These are phyloP conservation scores for Ustilago tritici DNA, from an alignment of 1,284 basidiomycete species.

Conservation along the genomic window DNA sequence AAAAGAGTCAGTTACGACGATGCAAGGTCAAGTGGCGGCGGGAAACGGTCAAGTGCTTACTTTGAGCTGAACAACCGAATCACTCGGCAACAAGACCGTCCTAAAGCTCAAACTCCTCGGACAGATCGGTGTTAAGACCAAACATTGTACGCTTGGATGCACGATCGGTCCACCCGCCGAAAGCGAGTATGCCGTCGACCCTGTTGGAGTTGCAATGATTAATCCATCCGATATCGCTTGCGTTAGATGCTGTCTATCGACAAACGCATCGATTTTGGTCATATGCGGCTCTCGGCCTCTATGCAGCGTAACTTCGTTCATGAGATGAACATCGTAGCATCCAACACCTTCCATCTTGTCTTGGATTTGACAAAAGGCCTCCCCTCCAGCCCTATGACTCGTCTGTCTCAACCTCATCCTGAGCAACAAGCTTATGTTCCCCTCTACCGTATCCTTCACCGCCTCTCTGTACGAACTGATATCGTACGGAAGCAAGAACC, in stretches of 20 bases:
- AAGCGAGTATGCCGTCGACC: slow-evolving; percentile 95
- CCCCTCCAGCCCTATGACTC: slow-evolving; percentile 44
- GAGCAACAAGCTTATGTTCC: slow-evolving; percentile 56
- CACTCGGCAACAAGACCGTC: slow-evolving; percentile 86
- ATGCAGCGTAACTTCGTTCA: slow-evolving; percentile 96
- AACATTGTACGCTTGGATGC: slow-evolving; percentile 88
- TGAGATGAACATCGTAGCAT: slow-evolving; percentile 84
- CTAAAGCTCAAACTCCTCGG: slow-evolving; percentile 92
- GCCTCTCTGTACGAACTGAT: slow-evolving; percentile 55
- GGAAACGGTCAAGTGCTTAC: slow-evolving; percentile 72
- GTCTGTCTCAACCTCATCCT: slow-evolving; percentile 62
- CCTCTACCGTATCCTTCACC: slow-evolving; percentile 54
- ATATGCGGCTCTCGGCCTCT: slow-evolving; percentile 90
- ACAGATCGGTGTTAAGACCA: slow-evolving; percentile 93
- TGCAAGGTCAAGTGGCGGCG: slow-evolving; percentile 65
- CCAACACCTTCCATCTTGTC: slow-evolving; percentile 32
- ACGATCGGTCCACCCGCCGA: slow-evolving; percentile 96
- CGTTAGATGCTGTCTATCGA: slow-evolving; percentile 94
- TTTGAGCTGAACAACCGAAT: slow-evolving; percentile 82
- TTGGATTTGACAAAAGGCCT: slow-evolving; percentile 41
- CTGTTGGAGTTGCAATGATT: slow-evolving; percentile 94
- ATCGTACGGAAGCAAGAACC: slow-evolving; percentile 88
- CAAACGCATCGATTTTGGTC: slow-evolving; percentile 92
- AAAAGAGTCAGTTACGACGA: slow-evolving; percentile 62
- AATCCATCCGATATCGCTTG: slow-evolving; percentile 94